Base-by-base conservation (phyloP, 768 basidiomycete genomes). In the Lepiota venenata region DNA sequence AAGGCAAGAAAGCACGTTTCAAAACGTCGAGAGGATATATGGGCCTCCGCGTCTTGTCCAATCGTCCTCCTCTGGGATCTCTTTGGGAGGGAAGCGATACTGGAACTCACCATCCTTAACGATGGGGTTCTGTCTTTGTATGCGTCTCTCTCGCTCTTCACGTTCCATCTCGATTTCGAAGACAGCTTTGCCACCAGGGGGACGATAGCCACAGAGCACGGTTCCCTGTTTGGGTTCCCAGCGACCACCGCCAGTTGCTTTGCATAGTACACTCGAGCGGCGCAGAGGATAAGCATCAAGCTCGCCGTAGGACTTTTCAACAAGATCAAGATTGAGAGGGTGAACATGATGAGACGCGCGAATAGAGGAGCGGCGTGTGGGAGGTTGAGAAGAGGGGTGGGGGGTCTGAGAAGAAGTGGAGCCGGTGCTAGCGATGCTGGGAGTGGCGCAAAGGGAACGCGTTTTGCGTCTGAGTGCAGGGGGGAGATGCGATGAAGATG, bases 221-320 rank as follows among this genome's bases (percentile, higher is more conserved):
- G 76, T 70, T 9, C 69, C 67, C 27, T 76, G 77, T 61, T 84
- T 85, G 32, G 90, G 89, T 59, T 81, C 80, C 89, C 89, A 91
- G 32, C 90, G 82, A 14, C 89, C 89, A 12, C 88, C 88, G 43
- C 90, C 89, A 16, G 82, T 80, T 1, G 84, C 85, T 61, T 91
- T 92, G 72, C 89, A 92, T 12, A 89, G 75, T 46, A 79, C 72
- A 60, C 79, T 82, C 2, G 83, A 80, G 52, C 82, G 80, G 40
- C 79, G 75, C 18, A 91, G 79, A 2, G 89, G 89, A 60, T 91
- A 91, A 1, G 85, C 78, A 47, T 84, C 83, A 25, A 91, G 76
- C 64, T 87, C 87, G 56, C 87, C 87, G 53, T 81, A 82, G 1
- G 82, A 81, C 51, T 74, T 77, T 55, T 77, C 74, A 12, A 47